These are phyloP conservation scores for Penicillium sclerotiorum DNA, from an alignment of 2,329 filamentous ascomycete species.

Conservation along the genomic window DNA sequence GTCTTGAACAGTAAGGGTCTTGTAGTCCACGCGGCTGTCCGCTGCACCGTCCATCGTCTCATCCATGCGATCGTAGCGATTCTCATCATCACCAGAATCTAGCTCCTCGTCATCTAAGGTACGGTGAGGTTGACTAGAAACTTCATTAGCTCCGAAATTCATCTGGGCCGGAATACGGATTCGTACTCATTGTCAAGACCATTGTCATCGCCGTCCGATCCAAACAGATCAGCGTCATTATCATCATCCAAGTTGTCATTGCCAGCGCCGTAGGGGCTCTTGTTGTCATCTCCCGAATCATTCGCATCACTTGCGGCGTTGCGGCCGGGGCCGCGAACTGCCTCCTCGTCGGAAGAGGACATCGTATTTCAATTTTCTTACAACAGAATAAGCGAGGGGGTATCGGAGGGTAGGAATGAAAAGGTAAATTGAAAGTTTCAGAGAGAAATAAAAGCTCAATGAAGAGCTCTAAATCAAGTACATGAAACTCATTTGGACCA, in stretches of 20 bases:
- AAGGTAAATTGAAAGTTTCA: neutral
- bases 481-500: neutral
- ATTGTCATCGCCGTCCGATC: constrained; percentile 45
- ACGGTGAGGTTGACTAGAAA: constrained; percentile 41
- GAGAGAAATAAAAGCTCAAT: neutral
- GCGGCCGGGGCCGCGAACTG: constrained; percentile 39
- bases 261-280: constrained; percentile 3
- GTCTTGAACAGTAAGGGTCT: constrained; percentile 57
- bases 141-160: too few species aligned
- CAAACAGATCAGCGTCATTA: constrained; percentile 49
- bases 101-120: constrained; percentile 64
- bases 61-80: constrained; percentile 55
- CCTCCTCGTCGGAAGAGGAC: constrained; percentile 43
- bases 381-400: neutral
- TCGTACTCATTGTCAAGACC: constrained; percentile 41
- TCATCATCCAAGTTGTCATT: constrained; percentile 36
- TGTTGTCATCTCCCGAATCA: constrained; percentile 18
- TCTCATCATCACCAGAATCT: constrained; percentile 65
- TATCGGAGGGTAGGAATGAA: neutral
- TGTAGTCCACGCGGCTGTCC: constrained; percentile 44
- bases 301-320: constrained; percentile 30
- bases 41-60: constrained; percentile 50
- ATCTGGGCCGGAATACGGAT: too few species aligned
- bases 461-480: neutral
- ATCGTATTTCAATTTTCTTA: constrained; percentile 21